Conservation (phyloP, 208 protist genomes). For the Giardia duodenalis region DNA sequence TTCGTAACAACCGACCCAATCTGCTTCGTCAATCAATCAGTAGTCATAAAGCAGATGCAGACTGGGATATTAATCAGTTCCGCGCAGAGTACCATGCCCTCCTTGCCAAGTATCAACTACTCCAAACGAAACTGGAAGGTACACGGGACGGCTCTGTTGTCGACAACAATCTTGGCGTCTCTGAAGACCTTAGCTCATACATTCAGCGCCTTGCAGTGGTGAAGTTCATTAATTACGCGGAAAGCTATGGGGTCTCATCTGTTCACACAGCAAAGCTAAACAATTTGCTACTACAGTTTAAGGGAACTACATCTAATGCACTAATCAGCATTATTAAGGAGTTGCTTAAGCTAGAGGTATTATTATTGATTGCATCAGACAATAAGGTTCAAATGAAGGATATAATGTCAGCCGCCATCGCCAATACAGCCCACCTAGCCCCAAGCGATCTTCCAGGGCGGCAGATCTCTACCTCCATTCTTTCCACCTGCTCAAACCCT, state of each 20-base stretch:
- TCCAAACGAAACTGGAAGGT: too few species aligned
- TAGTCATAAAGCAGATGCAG: too few species aligned
- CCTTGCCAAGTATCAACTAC: too few species aligned
- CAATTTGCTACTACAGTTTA: neutral
- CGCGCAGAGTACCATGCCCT: too few species aligned
- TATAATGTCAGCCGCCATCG: neutral
- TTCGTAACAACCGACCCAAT: too few species aligned
- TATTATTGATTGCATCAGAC: neutral
- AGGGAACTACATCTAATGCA: neutral
- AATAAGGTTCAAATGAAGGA: slow-evolving; percentile 2
- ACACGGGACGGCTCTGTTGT: too few species aligned
- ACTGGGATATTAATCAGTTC: too few species aligned
- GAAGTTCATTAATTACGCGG: neutral
- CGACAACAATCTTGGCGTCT: too few species aligned
- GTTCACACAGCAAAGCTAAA: neutral
- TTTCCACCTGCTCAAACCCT: neutral
- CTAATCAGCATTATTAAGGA: neutral
- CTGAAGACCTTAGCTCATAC: neutral
- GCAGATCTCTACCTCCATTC: neutral
- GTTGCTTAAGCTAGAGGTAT: neutral
- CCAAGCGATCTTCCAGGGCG: too few species aligned
- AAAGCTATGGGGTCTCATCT: neutral
- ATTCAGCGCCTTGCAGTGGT: neutral
- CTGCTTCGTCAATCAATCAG: too few species aligned
- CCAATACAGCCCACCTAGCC: neutral